Base-by-base conservation (phyloP, 352 stramenopile genomes). In the Phytophthora uliginosa region DNA sequence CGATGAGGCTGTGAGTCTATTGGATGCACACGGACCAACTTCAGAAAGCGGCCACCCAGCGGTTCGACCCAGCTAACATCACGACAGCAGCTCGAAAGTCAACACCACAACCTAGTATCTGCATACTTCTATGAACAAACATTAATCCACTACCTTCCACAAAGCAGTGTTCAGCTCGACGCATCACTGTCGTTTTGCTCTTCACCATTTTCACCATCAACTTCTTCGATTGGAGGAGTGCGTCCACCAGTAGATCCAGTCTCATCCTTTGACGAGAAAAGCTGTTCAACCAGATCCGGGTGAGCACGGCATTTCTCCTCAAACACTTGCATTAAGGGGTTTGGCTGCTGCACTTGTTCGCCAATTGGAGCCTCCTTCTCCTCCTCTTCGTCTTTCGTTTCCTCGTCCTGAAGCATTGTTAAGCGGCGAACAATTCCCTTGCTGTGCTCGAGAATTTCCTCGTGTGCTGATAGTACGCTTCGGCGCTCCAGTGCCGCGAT, bases 401-500 rank as follows among this genome's bases (percentile, higher is more conserved):
- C 63, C 24, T 69, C 58, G 12, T 75, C 66, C 26, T 88, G 74
- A 15, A 91, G 57, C 7, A 80, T 68, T 3, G 76, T 65, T 12
- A 94, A 75, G 8, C 85, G 86, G 22, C 85, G 77, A 9, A 89
- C 73, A 52, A 94, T 83, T 8, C 82, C 84, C 59, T 86, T 86
- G 28, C 82, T 80, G 47, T 94, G 85, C 60, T 92, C 85, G 2
- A 93, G 70, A 58, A 94, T 93, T 59, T 94, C 87, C 50, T 94
- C 87, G 40, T 94, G 87, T 0, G 81, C 80, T 17, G 81, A 88
- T 34, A 90, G 63, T 12, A 91, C 80, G 31, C 80, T 89, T 58
- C 86, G 82, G 15, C 86, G 82, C 33, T 94, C 86, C 13, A 94
- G 58, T n/a, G 85, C 84, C 4, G 78, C 82, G 33, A 91, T 76